Evolutionary conservation across 768 basidiomycete species (phyloP).

Genomic region (Leccinellum albellum): DNA sequence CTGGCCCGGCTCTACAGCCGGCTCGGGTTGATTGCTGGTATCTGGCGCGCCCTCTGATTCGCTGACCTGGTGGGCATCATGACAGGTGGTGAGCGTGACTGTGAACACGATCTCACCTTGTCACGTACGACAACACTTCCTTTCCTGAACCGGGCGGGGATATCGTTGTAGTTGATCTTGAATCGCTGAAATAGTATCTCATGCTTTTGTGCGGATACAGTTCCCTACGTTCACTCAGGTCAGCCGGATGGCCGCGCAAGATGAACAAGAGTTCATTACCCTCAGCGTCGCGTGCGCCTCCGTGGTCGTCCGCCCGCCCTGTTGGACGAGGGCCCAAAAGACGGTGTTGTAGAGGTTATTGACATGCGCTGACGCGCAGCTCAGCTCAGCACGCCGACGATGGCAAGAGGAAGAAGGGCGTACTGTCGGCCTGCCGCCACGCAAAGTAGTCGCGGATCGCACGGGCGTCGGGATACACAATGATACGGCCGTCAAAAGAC

Average conservation of each 20-base stretch:
- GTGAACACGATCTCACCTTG: constrained; percentile 34
- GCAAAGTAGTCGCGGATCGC: constrained; percentile 89
- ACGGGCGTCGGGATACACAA: constrained; percentile 70
- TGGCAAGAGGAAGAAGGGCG: constrained; percentile 26
- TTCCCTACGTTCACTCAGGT: constrained; percentile 56
- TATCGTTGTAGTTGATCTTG: constrained; percentile 80
- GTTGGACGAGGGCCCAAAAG: constrained; percentile 91
- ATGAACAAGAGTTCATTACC: constrained; percentile 38
- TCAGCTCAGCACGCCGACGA: background rate
- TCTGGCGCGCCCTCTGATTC: constrained; percentile 4
- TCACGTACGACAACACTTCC: constrained; percentile 81
- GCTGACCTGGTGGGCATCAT: constrained; percentile 2
- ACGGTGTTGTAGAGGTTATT: constrained; percentile 96
- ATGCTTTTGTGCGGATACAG: constrained; percentile 84
- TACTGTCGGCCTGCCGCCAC: constrained; percentile 96
- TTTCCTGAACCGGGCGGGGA: constrained; percentile 72
- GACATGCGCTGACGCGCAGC: constrained; percentile 64
- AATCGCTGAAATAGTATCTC: constrained; percentile 85
- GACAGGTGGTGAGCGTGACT: background rate
- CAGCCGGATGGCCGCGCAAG: background rate
- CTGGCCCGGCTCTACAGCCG: constrained; percentile 20
- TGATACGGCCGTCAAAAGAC: constrained; percentile 86
- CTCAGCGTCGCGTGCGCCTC: constrained; percentile 80
- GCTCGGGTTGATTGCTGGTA: background rate
- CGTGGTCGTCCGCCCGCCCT: constrained; percentile 71